A percentile compares a stretch with the other conserved stretches of the same genome.
Conservation (phyloP, 306 rosid genomes). For the Begonia fuchsioides region DNA sequence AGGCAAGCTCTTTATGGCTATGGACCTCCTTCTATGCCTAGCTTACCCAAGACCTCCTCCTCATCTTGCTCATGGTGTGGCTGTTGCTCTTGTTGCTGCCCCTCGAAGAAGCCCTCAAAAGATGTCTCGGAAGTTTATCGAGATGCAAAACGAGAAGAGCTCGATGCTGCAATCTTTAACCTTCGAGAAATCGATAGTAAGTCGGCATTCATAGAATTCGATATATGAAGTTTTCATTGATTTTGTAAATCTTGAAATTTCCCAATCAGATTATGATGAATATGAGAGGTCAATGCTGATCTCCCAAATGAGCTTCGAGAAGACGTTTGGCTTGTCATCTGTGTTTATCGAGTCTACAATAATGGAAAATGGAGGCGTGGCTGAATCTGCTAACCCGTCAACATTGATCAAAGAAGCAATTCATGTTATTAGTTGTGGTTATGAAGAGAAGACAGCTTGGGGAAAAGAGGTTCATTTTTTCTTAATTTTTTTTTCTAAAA, state of each 20-base stretch:
- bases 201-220: constrained; percentile 9
- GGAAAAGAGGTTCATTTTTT: constrained; percentile 83
- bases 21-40: constrained; percentile 81
- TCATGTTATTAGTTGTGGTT: constrained; percentile 91
- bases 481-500: neutral
- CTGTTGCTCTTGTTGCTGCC: constrained; percentile 69
- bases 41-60: constrained; percentile 43
- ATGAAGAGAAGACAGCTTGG: constrained; percentile 96
- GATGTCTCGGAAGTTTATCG: constrained; percentile 55
- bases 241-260: constrained; percentile 1
- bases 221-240: too few relatives aligned
- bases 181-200: constrained; percentile 84
- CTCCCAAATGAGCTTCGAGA: constrained; percentile 91
- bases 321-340: constrained; percentile 85
- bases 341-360: constrained; percentile 91
- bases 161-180: constrained; percentile 93
- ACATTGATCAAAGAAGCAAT: constrained; percentile 86
- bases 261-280: constrained; percentile 69
- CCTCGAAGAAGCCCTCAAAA: constrained; percentile 63
- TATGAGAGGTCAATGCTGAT: constrained; percentile 94
- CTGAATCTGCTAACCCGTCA: constrained; percentile 68
- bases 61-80: constrained; percentile 55
- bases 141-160: constrained; percentile 83
- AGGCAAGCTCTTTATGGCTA: constrained; percentile 98
- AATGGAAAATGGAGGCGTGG: constrained; percentile 93